Conservation (phyloP, 192 early-diverging fungal species). For the Coemansia sp. region DNA sequence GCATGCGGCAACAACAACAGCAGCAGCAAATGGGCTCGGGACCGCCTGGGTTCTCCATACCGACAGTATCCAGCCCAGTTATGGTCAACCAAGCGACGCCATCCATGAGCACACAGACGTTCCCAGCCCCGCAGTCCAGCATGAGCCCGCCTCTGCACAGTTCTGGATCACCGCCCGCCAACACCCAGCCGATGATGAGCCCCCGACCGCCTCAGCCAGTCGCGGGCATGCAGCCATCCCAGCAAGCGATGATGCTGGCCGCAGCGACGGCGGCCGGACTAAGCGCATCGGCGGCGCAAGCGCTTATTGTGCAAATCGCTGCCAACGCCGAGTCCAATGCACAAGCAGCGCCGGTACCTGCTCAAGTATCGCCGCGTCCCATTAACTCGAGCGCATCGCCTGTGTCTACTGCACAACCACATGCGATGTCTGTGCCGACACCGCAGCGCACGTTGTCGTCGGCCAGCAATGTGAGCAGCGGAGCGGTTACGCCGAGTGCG, state of each 20-base stretch:
- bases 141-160: not conserved
- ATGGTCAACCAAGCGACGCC: conserved; percentile 15
- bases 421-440: not conserved
- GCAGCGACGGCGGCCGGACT: conserved; percentile 40
- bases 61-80: conserved; percentile 17
- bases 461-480: conserved; percentile 5
- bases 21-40: conserved; percentile 20
- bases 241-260: conserved; percentile 46
- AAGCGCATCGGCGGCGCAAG: conserved; percentile 31
- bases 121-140: not conserved
- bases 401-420: not conserved
- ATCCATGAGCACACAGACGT: not conserved
- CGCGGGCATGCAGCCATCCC: conserved; percentile 29
- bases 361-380: not conserved
- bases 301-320: conserved; percentile 42
- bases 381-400: not conserved
- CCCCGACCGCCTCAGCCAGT: conserved; percentile 7
- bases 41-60: not conserved
- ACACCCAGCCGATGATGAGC: not conserved
- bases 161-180: not conserved
- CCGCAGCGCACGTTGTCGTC: not conserved
- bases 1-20: conserved; percentile 37
- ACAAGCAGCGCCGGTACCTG: conserved; percentile 9
- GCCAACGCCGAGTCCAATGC: conserved; percentile 26
- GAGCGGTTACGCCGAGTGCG: not conserved